Conservation (phyloP, 768 basidiomycete species). For the Agaricus blazei region DNA sequence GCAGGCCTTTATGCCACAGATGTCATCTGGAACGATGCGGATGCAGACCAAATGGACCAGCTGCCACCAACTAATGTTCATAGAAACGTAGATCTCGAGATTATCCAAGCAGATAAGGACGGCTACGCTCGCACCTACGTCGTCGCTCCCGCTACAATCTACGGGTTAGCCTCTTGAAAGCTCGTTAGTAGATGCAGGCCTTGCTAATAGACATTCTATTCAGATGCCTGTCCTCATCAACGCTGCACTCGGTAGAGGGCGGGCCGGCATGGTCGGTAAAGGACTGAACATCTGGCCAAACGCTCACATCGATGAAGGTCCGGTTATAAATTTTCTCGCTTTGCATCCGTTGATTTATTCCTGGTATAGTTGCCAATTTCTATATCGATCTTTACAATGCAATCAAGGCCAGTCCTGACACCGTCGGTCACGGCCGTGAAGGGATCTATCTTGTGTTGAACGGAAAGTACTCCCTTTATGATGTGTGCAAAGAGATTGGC, state of each 20-base stretch:
- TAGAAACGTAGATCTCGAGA: constrained; percentile 41
- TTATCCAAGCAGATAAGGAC: constrained; percentile 43
- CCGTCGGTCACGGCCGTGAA: constrained; percentile 33
- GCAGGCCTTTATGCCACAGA: constrained; percentile 32
- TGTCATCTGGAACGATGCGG: constrained; percentile 42
- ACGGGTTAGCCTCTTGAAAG: constrained; percentile 38
- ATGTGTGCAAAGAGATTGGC: constrained; percentile 32
- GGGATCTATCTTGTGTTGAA: constrained; percentile 49
- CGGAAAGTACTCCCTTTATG: constrained; percentile 36
- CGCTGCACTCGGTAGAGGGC: constrained; percentile 34
- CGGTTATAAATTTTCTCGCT: background rate
- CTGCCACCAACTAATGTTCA: constrained; percentile 42
- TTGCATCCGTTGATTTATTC: background rate
- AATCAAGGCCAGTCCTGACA: constrained; percentile 19
- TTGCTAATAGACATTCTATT: constrained; percentile 44
- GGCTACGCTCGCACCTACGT: constrained; percentile 51
- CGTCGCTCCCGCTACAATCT: constrained; percentile 49
- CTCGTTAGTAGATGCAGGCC: constrained; percentile 47
- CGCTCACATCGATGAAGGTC: constrained; percentile 51
- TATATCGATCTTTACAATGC: constrained; percentile 38
- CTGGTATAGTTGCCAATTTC: constrained; percentile 34
- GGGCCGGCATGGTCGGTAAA: constrained; percentile 45
- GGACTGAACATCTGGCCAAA: constrained; percentile 52
- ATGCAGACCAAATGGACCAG: constrained; percentile 37
- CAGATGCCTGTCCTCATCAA: constrained; percentile 44